Evolutionary conservation across 371 early-diverging fungal species (phyloP), one percentile per base, ranked within the genome.

Genomic region (Gilbertella persicaria): DNA sequence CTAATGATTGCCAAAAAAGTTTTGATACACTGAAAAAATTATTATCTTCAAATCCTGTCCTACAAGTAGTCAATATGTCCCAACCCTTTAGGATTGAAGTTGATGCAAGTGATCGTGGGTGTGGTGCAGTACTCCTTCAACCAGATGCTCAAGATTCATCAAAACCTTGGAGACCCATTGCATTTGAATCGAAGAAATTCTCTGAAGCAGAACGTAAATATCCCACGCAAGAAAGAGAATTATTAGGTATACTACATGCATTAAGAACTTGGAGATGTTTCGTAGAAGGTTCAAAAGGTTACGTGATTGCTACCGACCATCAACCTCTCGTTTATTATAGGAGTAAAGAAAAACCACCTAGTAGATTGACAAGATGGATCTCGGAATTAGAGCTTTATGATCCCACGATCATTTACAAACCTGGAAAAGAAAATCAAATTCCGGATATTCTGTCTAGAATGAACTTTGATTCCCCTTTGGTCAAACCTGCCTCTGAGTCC

Each of bases 221-320:
- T 33, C 67, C 66, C 0, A 58, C 69, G 0, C 67, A 71, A 45
- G 66, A 73, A 20, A 48, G 64, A 5, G 74, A 71, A 50, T 36
- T 75, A 5, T 50, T 67, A 0, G 71, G 64, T 19, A 67, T 72
- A 4, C 23, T 73, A 0, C 59, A 64, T 44, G 71, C 68, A 0
- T 45, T 75, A 16, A 7, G 60, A 7, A 43, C 55, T 0, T 74
- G 71, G 75, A 52, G 73, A 0, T 64, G 62, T 21, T 66, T 60
- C 12, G 50, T 67, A 12, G 59, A 66, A 7, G 62, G 67, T 0
- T 54, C 45, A 3, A 40, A 46, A 20, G 54, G 52, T 0, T 67
- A 59, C 21, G 26, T 45, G 8, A 51, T 70, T 5, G 57, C 53
- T 5, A 45, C 67, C 0, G 64, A 73, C 40, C 73, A 73, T 30